Evolutionary conservation across 2,329 filamentous ascomycete species (phyloP), one percentile per base, ranked within the genome.

Genomic region (Diplodia corticola): DNA sequence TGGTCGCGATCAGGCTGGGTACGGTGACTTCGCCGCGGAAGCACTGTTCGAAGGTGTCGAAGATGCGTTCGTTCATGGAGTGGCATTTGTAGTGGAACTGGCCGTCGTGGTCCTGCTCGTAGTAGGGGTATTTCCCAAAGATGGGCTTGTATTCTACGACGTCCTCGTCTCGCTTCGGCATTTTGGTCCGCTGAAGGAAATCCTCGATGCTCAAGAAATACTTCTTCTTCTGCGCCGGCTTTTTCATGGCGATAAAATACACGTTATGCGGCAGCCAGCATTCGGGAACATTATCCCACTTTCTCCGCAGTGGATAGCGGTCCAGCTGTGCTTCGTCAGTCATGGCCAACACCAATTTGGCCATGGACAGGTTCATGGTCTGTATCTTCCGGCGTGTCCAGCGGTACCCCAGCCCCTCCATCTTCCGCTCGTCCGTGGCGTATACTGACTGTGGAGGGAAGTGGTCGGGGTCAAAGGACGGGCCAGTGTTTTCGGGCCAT

Each of bases 391-490:
- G 82, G 65, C 75, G 73, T 0, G 72, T 74, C 70, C 78, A 79
- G 40, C 74, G 70, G 44, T 68, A 73, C 10, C 71, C 67, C 35
- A 76, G 69, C 0, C 76, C 74, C 20, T 72, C 74, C 40, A 68
- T 55, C 17, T 77, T 78, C 15, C 71, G 63, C 9, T 63, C 20
- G n/a, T 76, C 73, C 0, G 71, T 64, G 2, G 81, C 78, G 72
- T 81, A 83, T 28, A 82, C 70, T 3, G 81, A 83, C 63, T 83
- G 79, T 3, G 81, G 81, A 7, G 81, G 76, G 26, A 82, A 69
- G 63, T 77, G 69, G 33, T 75, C 67, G 3, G 68, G 69, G 15
- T 73, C 67, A 37, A 79, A 55, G 4, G 66, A 64, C 17, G 70
- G 69, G 2, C 79, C 80, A 17, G 80, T 82, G 65, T 80, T 82